phyloP scores from a whole-genome alignment of 1,139 yeast genomes.

The Magnusiomyces tetraspermus region DNA sequence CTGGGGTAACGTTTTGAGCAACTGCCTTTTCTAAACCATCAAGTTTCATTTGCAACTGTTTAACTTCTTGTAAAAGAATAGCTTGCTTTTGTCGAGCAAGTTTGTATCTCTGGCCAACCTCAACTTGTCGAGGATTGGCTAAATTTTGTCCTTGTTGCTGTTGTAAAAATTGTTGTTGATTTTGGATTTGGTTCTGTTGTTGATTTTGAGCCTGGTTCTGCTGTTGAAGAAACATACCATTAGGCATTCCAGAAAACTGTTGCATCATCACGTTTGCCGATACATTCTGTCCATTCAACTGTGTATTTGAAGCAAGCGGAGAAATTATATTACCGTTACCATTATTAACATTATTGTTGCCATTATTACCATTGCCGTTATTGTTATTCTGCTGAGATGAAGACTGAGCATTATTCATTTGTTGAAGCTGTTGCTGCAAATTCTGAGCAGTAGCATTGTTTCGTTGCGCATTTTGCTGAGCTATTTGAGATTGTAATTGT shows the following conservation, averaged over 20 bases:
- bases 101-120: background rate
- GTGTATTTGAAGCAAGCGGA: background rate
- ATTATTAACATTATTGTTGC: too few relatives aligned
- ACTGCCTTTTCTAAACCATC: background rate
- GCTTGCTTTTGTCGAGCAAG: background rate
- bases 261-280: background rate
- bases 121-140: background rate
- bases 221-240: conserved; percentile 1
- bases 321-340: background rate
- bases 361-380: too few relatives aligned
- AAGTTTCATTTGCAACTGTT: background rate
- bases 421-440: conserved; percentile 1
- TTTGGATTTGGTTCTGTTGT: background rate
- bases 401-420: background rate
- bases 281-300: background rate
- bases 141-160: background rate
- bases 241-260: background rate
- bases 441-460: background rate
- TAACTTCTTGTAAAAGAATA: background rate
- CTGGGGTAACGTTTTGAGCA: background rate
- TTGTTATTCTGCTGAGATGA: background rate
- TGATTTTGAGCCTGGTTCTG: background rate
- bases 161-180: background rate
- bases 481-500: background rate
- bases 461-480: background rate